These are phyloP conservation scores for Przewalskia tangutica DNA, from an alignment of 257 asterid species.

Conservation along the genomic window DNA sequence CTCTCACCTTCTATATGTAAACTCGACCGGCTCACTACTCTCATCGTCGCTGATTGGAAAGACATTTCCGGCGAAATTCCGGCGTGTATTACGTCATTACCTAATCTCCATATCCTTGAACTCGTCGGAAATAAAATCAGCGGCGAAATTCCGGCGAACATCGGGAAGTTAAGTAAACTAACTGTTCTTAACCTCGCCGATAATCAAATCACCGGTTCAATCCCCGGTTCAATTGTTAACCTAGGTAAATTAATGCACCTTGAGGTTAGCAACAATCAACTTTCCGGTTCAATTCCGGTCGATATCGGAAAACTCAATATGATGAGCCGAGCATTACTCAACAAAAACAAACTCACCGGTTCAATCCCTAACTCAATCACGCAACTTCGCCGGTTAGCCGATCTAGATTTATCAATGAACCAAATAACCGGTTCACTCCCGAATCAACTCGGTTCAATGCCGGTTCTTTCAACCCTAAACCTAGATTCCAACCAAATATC, in stretches of 20 bases:
- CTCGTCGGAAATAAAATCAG: slow-evolving; percentile 73
- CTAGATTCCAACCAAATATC: slow-evolving; percentile 51
- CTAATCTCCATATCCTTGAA: slow-evolving; percentile 54
- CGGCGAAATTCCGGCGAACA: slow-evolving; percentile 61
- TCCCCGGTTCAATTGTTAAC: slow-evolving; percentile 56
- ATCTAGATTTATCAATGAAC: slow-evolving; percentile 68
- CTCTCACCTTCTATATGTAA: slow-evolving; percentile 61
- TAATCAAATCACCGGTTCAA: slow-evolving; percentile 53
- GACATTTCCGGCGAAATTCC: slow-evolving; percentile 76
- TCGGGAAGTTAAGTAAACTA: slow-evolving; percentile 55
- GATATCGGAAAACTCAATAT: slow-evolving; percentile 66
- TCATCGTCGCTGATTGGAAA: slow-evolving; percentile 90
- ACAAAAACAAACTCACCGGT: slow-evolving; percentile 70
- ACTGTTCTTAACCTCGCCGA: slow-evolving; percentile 79
- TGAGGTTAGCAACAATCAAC: slow-evolving; percentile 60
- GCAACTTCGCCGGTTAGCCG: slow-evolving; percentile 56
- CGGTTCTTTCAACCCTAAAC: slow-evolving; percentile 75
- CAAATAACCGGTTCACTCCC: slow-evolving; percentile 61
- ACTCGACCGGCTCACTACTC: slow-evolving; percentile 71
- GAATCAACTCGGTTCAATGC: slow-evolving; percentile 66
- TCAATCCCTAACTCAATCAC: slow-evolving; percentile 55
- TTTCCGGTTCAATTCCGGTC: slow-evolving; percentile 58
- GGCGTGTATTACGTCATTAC: slow-evolving; percentile 51
- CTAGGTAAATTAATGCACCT: slow-evolving; percentile 66
- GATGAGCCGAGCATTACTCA: slow-evolving; percentile 81